Conservation (phyloP, 257 asterid species). For the Verbena officinalis region DNA sequence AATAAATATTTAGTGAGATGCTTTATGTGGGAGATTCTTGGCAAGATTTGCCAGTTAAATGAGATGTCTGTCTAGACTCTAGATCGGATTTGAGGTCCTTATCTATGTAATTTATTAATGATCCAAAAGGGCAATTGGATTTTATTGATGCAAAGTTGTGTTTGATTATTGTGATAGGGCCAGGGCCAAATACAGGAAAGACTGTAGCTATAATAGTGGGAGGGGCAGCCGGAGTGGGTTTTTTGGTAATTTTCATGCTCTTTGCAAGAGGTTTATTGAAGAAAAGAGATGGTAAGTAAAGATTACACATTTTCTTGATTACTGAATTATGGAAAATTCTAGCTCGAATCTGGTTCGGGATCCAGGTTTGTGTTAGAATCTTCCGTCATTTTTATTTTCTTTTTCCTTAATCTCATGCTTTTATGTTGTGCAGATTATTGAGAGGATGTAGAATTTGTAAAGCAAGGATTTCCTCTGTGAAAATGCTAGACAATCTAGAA, state of each 20-base stretch:
- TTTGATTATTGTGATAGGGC: slow-evolving; percentile 53
- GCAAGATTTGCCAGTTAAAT: slow-evolving; percentile 32
- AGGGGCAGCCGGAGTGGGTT: slow-evolving; percentile 99
- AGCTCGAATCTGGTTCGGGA: slow-evolving; percentile 2
- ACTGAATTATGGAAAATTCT: too few relatives aligned
- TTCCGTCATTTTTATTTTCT: too few relatives aligned
- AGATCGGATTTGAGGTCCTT: slow-evolving; percentile 52
- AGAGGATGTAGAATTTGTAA: slow-evolving; percentile 19
- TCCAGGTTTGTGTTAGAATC: too few relatives aligned
- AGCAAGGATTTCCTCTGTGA: slow-evolving; percentile 19
- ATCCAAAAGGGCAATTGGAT: slow-evolving; percentile 5
- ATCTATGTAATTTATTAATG: slow-evolving; percentile 29
- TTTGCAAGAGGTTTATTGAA: slow-evolving; percentile 77
- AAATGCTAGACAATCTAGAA: slow-evolving; percentile 45
- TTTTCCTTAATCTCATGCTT: slow-evolving; percentile 21
- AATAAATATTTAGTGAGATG: slow-evolving; percentile 12
- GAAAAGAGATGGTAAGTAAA: slow-evolving; percentile 84
- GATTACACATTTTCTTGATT: not conserved
- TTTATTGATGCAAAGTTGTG: slow-evolving; percentile 40
- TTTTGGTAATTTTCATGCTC: slow-evolving; percentile 76
- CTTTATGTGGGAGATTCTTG: slow-evolving; percentile 24
- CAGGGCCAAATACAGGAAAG: slow-evolving; percentile 83
- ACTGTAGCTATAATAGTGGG: slow-evolving; percentile 96
- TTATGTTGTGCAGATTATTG: slow-evolving; percentile 46
- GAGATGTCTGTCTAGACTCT: slow-evolving; percentile 66